Evolutionary conservation across 345 rosid genomes (phyloP).

Genomic region (Melastoma malabathricum): DNA sequence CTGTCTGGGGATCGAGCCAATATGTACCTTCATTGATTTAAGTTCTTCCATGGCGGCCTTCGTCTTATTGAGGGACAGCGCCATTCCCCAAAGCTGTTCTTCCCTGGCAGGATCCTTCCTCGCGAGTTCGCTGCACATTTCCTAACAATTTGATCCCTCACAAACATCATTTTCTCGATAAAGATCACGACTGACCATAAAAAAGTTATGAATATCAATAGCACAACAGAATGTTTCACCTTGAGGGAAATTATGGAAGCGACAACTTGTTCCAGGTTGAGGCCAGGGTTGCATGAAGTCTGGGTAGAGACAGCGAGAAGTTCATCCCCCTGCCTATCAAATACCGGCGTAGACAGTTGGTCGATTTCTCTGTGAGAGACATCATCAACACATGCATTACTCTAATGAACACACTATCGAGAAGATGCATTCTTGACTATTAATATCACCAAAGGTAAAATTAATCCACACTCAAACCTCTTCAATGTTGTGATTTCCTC

Average conservation of each 20-base stretch:
- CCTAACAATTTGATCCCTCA: conserved; percentile 24
- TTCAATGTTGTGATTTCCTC: conserved; percentile 29
- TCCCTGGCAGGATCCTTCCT: conserved; percentile 46
- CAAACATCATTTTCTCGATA: background rate
- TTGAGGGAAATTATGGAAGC: too few species aligned
- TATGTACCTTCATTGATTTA: conserved; percentile 2
- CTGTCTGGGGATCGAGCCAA: too few species aligned
- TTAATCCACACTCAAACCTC: conserved; percentile 17
- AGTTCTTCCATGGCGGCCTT: conserved; percentile 25
- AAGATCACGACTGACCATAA: background rate
- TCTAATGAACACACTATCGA: too few species aligned
- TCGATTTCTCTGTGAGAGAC: conserved; percentile 11
- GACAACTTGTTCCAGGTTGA: too few species aligned
- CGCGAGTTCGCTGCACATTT: conserved; percentile 34
- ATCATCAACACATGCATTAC: too few species aligned
- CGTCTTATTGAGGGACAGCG: conserved; percentile 28
- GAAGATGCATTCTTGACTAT: too few species aligned
- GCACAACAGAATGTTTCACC: too few species aligned
- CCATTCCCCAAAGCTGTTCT: conserved; percentile 39
- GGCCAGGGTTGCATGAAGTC: too few species aligned
- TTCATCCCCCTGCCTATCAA: conserved; percentile 39
- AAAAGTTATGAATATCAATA: too few species aligned
- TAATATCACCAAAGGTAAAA: background rate
- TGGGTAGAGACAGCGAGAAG: conserved; percentile 14
- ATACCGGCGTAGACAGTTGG: conserved; percentile 23